Evolutionary conservation across 208 protist genomes (phyloP), one percentile per base, ranked within the genome.

Genomic region (Blastocrithidia nonstop): DNA sequence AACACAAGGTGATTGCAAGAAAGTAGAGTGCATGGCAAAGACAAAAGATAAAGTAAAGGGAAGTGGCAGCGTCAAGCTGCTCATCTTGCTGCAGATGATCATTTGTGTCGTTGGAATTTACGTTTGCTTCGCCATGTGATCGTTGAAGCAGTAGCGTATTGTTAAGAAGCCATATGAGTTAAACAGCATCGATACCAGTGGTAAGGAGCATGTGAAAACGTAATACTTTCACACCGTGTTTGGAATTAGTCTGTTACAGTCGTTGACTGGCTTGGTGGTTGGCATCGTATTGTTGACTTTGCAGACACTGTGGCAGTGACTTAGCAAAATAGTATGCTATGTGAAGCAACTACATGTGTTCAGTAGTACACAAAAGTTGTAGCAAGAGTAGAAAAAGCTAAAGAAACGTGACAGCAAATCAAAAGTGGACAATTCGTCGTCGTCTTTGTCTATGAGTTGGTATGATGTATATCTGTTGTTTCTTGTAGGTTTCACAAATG

Each of bases 41-140:
- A n/a, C 29, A 35, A n/a, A 11, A 35, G 29, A 35, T n/a, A n/a
- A 35, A 35, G 29, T n/a, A 35, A n/a, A n/a, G 11, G 29, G 29
- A 15, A n/a, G 29, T 35, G 29, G n/a, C 29, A n/a, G 11, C 29
- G 29, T 35, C 29, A n/a, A 11, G 29, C 4, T 41, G 41, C 17
- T 20, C 6, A 29, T 29, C 15, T 35, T 42, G 25, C 41, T 28
- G 11, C 62, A 87, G 50, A 79, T 87, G 69, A 7, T 71, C 3
- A 31, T 83, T 4, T 84, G 73, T 41, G 55, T 72, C 16, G 47
- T 50, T 4, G 81, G 82, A 25, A 87, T 91, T 55, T 84, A 85
- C 57, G 20, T 81, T 8, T 87, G 76, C 47, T 87, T 91, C 60
- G 66, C 63, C 13, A 54, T 75, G 43, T 91, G 82, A 77, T 84